A percentile compares a stretch with the other conserved stretches of the same genome.
phyloP scores from a whole-genome alignment of 1,139 yeast species.

The Protomyces pachydermus region DNA sequence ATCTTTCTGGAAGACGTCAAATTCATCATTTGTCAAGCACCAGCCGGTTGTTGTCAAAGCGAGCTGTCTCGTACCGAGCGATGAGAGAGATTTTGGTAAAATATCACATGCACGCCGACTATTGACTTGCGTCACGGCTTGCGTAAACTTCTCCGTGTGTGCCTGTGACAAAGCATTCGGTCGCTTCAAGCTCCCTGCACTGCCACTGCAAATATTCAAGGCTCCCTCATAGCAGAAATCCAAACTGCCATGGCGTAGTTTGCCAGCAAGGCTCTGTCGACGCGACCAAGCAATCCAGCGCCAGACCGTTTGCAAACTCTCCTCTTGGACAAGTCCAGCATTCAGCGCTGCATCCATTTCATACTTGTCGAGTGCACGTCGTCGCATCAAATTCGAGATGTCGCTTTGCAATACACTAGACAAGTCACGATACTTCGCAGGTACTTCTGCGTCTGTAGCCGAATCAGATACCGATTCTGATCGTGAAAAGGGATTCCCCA shows the following conservation, averaged over 20 bases:
- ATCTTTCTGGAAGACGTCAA: constrained; percentile 61
- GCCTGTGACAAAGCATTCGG: constrained; percentile 31
- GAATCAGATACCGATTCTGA: background rate
- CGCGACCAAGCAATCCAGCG: constrained; percentile 66
- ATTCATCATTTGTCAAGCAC: constrained; percentile 73
- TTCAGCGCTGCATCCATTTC: constrained; percentile 66
- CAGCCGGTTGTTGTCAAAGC: constrained; percentile 87
- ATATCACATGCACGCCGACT: constrained; percentile 34
- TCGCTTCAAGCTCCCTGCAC: constrained; percentile 35
- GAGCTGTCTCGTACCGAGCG: constrained; percentile 55
- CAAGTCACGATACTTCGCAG: constrained; percentile 25
- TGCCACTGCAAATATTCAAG: constrained; percentile 83
- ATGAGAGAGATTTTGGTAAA: constrained; percentile 29
- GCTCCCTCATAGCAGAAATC: constrained; percentile 89
- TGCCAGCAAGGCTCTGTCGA: constrained; percentile 47
- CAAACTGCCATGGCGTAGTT: constrained; percentile 60
- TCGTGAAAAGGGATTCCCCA: background rate
- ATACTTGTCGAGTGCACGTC: constrained; percentile 68
- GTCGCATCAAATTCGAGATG: constrained; percentile 52
- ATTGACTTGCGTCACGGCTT: constrained; percentile 29
- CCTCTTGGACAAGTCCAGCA: constrained; percentile 57
- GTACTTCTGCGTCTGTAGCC: background rate
- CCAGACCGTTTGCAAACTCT: constrained; percentile 75
- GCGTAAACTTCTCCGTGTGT: background rate
- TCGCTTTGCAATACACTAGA: constrained; percentile 50